A percentile compares a stretch with the other conserved stretches of the same genome.
These are phyloP conservation scores for Fraxinus angustifolia DNA, from an alignment of 305 asterid species.

Conservation along the genomic window DNA sequence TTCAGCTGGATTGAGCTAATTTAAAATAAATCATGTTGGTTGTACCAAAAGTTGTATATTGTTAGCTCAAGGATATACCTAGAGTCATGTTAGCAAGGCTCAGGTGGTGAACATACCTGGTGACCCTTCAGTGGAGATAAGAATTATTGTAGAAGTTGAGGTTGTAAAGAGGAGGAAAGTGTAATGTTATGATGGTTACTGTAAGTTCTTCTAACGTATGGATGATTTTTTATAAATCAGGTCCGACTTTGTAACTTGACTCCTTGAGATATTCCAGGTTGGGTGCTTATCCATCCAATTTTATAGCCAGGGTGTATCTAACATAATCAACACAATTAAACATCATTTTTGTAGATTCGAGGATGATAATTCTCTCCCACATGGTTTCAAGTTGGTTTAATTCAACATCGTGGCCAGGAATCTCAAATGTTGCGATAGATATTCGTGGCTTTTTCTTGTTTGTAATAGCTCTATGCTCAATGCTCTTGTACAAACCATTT, in stretches of 20 bases:
- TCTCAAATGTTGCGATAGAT: constrained; percentile 31
- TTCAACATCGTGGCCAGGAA: constrained; percentile 30
- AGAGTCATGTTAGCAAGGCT: constrained; percentile 38
- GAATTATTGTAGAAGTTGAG: constrained; percentile 29
- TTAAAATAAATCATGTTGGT: constrained; percentile 36
- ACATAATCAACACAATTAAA: background rate
- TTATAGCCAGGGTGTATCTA: background rate
- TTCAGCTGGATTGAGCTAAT: constrained; percentile 29
- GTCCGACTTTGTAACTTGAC: background rate
- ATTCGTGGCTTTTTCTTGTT: constrained; percentile 24
- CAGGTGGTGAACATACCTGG: constrained; percentile 31
- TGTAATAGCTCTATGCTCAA: constrained; percentile 37
- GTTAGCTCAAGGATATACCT: constrained; percentile 42
- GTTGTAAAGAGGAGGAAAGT: constrained; percentile 34
- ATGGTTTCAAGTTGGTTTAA: constrained; percentile 26
- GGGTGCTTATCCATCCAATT: background rate
- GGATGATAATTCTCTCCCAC: constrained; percentile 22
- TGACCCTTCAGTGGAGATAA: constrained; percentile 33
- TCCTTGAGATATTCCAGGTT: constrained; percentile 27
- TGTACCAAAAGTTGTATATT: constrained; percentile 51
- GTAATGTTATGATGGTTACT: constrained; percentile 23
- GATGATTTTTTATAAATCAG: background rate
- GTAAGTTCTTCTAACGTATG: constrained; percentile 25
- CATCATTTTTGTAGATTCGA: background rate
- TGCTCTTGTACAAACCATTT: constrained; percentile 45